Conservation (phyloP, 441 rosid genomes). For the Euphorbia schlechtendalii region DNA sequence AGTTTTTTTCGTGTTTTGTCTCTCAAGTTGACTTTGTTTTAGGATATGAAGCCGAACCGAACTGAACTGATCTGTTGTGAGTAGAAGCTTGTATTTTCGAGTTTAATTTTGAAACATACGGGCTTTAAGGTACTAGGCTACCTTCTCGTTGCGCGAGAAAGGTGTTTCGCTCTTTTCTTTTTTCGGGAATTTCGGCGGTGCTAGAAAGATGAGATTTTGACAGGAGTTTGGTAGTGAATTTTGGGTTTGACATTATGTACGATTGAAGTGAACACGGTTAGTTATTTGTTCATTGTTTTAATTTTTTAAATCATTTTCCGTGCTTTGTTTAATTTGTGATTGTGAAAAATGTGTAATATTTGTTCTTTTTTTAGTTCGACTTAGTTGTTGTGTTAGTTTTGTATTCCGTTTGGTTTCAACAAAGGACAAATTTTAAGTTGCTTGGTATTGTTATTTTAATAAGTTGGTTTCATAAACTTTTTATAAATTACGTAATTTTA, state of each 20-base stretch:
- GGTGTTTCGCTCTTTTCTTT: neutral
- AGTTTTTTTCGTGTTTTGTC: neutral
- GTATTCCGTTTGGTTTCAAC: too few species aligned
- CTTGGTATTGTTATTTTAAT: too few species aligned
- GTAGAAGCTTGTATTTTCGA: neutral
- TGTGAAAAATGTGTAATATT: too few species aligned
- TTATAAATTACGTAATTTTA: too few species aligned
- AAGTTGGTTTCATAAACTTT: too few species aligned
- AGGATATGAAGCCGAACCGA: slow-evolving; percentile 13
- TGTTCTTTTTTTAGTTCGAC: too few species aligned
- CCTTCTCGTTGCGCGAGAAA: slow-evolving; percentile 1
- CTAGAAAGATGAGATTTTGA: neutral
- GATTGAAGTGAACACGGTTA: neutral
- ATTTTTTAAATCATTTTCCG: too few species aligned
- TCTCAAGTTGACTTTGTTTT: slow-evolving; percentile 13
- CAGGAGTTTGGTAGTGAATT: neutral
- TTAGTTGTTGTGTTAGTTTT: too few species aligned
- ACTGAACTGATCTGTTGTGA: too few species aligned
- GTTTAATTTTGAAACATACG: neutral
- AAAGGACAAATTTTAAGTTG: too few species aligned
- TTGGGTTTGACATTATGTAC: neutral
- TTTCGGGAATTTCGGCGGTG: slow-evolving; percentile 4
- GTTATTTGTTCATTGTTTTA: neutral
- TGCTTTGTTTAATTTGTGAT: too few species aligned
- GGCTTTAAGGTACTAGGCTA: slow-evolving; percentile 9